These are phyloP conservation scores for Pleurotus sapidus DNA, from an alignment of 768 basidiomycete genomes.

Conservation along the genomic window DNA sequence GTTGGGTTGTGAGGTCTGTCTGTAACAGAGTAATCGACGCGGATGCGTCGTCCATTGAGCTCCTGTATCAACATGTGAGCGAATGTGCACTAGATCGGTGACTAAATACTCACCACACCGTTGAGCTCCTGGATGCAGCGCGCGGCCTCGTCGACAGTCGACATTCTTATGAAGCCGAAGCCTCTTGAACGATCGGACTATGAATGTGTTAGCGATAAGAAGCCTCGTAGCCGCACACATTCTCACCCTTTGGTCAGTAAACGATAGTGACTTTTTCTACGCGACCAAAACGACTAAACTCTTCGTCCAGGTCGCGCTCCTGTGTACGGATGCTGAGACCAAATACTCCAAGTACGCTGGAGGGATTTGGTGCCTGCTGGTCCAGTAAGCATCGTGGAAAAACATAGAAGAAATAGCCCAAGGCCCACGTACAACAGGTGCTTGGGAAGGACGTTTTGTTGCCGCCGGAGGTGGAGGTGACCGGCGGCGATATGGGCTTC, in stretches of 20 bases:
- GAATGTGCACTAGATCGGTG: neutral
- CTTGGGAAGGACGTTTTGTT: constrained; percentile 64
- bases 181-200: constrained; percentile 93
- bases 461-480: constrained; percentile 42
- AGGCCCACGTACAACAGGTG: constrained; percentile 61
- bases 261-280: constrained; percentile 97
- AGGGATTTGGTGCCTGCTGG: constrained; percentile 82
- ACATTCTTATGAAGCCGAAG: constrained; percentile 98
- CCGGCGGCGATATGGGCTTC: constrained; percentile 58
- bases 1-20: constrained; percentile 93
- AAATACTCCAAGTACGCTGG: constrained; percentile 93
- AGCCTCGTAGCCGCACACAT: neutral
- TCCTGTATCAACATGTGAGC: constrained; percentile 46
- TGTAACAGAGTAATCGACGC: constrained; percentile 96
- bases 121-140: constrained; percentile 89
- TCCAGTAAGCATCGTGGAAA: constrained; percentile 29
- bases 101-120: constrained; percentile 65
- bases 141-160: constrained; percentile 80
- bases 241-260: constrained; percentile 92
- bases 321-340: constrained; percentile 94
- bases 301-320: constrained; percentile 92
- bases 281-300: constrained; percentile 83
- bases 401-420: constrained; percentile 9
- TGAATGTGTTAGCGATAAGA: constrained; percentile 12
- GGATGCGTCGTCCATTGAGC: constrained; percentile 92